Conservation (phyloP, 768 basidiomycete genomes). For the Pholiota conissans region DNA sequence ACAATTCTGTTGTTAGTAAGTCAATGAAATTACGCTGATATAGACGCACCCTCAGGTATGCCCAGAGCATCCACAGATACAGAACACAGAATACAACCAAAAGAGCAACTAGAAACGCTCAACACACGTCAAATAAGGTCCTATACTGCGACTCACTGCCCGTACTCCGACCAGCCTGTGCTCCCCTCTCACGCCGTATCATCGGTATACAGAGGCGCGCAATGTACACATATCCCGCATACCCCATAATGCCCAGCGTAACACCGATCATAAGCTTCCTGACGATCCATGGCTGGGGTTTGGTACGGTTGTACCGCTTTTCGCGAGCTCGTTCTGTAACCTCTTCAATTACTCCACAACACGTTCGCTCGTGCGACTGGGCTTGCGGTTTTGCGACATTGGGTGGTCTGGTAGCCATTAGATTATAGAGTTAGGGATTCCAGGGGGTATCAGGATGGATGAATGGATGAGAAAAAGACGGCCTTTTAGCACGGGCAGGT, state of each 20-base stretch:
- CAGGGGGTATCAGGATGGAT: too few species aligned
- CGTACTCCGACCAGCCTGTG: slow-evolving; percentile 46
- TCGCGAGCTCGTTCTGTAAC: slow-evolving; percentile 38
- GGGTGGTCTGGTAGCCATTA: background rate
- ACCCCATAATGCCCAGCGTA: slow-evolving; percentile 59
- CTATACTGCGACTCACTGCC: slow-evolving; percentile 60
- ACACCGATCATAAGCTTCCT: slow-evolving; percentile 68
- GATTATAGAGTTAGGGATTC: background rate
- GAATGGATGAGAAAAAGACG: too few species aligned
- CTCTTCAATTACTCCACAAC: slow-evolving; percentile 57
- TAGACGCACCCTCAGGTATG: slow-evolving; percentile 65
- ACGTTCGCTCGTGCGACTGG: slow-evolving; percentile 19
- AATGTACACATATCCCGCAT: slow-evolving; percentile 78
- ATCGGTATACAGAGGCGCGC: slow-evolving; percentile 72
- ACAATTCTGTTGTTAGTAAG: slow-evolving; percentile 9
- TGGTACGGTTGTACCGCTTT: slow-evolving; percentile 38
- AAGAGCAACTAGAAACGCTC: slow-evolving; percentile 55
- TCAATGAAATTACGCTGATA: background rate
- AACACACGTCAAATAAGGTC: background rate
- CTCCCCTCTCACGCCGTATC: slow-evolving; percentile 46
- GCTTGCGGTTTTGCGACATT: background rate
- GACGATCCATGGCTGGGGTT: slow-evolving; percentile 72
- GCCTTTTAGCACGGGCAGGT: too few species aligned
- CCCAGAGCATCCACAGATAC: slow-evolving; percentile 75
- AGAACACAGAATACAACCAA: slow-evolving; percentile 64